Percentiles rank a stretch among this genome's conserved stretches.
phyloP scores from a whole-genome alignment of 176 grass and related monocot genomes.

The Raddia distichophylla region DNA sequence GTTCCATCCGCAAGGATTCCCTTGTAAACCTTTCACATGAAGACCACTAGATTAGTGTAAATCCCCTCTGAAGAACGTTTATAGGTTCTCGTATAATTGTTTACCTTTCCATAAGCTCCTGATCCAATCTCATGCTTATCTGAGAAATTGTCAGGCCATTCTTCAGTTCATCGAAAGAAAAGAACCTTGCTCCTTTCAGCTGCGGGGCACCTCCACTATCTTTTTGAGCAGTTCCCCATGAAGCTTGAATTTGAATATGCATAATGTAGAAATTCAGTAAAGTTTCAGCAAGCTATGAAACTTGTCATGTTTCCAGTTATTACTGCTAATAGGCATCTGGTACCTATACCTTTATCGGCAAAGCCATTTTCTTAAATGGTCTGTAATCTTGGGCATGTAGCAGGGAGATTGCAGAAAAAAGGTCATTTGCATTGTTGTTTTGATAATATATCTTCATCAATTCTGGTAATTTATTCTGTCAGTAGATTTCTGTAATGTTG shows the following conservation, averaged over 20 bases:
- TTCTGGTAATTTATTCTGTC: slow-evolving; percentile 7
- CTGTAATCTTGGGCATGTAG: background rate
- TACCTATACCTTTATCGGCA: slow-evolving; percentile 24
- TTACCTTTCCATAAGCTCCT: slow-evolving; percentile 92
- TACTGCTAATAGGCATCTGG: slow-evolving; percentile 22
- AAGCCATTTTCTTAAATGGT: slow-evolving; percentile 9
- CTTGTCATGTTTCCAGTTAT: slow-evolving; percentile 11
- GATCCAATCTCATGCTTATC: slow-evolving; percentile 70
- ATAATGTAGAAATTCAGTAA: slow-evolving; percentile 19
- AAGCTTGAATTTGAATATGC: slow-evolving; percentile 55
- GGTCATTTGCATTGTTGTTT: background rate
- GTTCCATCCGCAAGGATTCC: slow-evolving; percentile 66
- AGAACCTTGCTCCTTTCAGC: slow-evolving; percentile 80
- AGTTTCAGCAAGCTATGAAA: slow-evolving; percentile 8
- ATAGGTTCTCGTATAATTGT: slow-evolving; percentile 1
- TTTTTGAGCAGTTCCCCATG: slow-evolving; percentile 64
- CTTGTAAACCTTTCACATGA: slow-evolving; percentile 71
- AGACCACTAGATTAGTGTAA: slow-evolving; percentile 6
- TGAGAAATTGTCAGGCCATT: slow-evolving; percentile 71
- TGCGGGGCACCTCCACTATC: slow-evolving; percentile 69
- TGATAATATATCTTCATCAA: background rate
- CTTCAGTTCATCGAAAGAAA: slow-evolving; percentile 80
- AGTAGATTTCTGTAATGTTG: slow-evolving; percentile 12
- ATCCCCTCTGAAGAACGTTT: background rate
- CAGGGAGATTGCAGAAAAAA: background rate